Evolutionary conservation across 1,284 basidiomycete genomes (phyloP).

Genomic region (Psilocybe mexicana): DNA sequence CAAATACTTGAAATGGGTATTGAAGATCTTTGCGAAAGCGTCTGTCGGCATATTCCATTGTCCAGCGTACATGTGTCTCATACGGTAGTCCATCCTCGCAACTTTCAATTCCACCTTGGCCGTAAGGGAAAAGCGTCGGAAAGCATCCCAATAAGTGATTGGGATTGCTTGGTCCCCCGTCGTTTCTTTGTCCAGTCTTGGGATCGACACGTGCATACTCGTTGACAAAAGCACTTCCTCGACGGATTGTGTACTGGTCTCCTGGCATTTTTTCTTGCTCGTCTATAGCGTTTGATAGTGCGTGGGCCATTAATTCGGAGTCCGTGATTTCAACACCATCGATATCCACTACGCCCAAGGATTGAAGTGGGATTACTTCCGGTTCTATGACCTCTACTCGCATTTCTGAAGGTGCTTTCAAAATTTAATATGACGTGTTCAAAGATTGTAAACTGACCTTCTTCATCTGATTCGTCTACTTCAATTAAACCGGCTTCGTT

Average conservation of each 20-base stretch:
- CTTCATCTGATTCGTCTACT: no score
- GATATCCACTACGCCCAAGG: constrained; percentile 22
- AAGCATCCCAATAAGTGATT: constrained; percentile 29
- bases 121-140: constrained; percentile 40
- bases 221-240: constrained; percentile 23
- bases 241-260: constrained; percentile 16
- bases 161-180: constrained; percentile 18
- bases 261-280: neutral
- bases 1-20: constrained; percentile 13
- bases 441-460: no score
- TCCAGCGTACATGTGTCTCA: constrained; percentile 35
- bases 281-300: constrained; percentile 14
- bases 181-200: constrained; percentile 1
- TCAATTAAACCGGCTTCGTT: no score
- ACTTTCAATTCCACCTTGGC: constrained; percentile 30
- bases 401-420: neutral
- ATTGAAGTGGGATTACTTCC: constrained; percentile 11
- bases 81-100: constrained; percentile 25
- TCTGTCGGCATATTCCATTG: constrained; percentile 34
- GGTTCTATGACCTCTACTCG: neutral
- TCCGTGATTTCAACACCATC: constrained; percentile 17
- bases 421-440: neutral
- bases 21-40: constrained; percentile 26
- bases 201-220: constrained; percentile 23
- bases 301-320: constrained; percentile 20